Evolutionary conservation across 2,329 filamentous ascomycete genomes (phyloP).

Genomic region (Aspergillus quadrilineatus): DNA sequence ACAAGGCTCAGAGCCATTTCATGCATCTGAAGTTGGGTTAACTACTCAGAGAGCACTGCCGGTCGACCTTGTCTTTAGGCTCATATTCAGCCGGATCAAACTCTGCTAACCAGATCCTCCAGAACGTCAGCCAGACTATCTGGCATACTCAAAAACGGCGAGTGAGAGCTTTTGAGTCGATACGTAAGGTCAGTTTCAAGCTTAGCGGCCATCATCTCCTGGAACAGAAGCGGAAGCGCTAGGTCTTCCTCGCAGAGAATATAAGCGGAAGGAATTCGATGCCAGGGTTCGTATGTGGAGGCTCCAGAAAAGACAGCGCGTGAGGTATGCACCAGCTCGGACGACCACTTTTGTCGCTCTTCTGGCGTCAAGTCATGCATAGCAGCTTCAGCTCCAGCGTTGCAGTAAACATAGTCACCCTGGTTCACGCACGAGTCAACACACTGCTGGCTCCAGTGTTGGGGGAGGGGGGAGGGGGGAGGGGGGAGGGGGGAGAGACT

Average conservation of each 20-base stretch:
- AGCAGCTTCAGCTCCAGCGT: background rate
- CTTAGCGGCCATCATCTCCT: slow-evolving; percentile 33
- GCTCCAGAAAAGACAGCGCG: slow-evolving; percentile 26
- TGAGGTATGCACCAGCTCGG: slow-evolving; percentile 25
- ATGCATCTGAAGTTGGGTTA: too few relatives aligned
- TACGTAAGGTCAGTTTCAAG: slow-evolving; percentile 31
- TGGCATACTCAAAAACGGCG: slow-evolving; percentile 43
- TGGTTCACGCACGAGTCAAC: background rate
- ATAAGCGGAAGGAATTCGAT: slow-evolving; percentile 36
- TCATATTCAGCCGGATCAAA: too few relatives aligned
- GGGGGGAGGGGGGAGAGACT: too few relatives aligned
- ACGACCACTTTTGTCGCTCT: slow-evolving; percentile 25
- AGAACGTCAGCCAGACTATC: slow-evolving; percentile 35
- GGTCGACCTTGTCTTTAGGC: background rate
- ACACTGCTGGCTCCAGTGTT: too few relatives aligned
- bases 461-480: too few relatives aligned
- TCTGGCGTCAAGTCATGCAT: slow-evolving; percentile 28
- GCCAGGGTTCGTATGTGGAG: slow-evolving; percentile 33
- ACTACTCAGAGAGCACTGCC: too few relatives aligned
- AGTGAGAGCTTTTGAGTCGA: slow-evolving; percentile 39
- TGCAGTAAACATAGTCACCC: slow-evolving; percentile 18
- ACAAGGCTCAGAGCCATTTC: too few relatives aligned
- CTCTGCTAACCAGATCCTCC: slow-evolving; percentile 5
- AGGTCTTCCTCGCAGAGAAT: slow-evolving; percentile 39
- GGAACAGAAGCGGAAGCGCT: slow-evolving; percentile 29